phyloP scores from a whole-genome alignment of 441 rosid species.

The Populus trichocarpa region DNA sequence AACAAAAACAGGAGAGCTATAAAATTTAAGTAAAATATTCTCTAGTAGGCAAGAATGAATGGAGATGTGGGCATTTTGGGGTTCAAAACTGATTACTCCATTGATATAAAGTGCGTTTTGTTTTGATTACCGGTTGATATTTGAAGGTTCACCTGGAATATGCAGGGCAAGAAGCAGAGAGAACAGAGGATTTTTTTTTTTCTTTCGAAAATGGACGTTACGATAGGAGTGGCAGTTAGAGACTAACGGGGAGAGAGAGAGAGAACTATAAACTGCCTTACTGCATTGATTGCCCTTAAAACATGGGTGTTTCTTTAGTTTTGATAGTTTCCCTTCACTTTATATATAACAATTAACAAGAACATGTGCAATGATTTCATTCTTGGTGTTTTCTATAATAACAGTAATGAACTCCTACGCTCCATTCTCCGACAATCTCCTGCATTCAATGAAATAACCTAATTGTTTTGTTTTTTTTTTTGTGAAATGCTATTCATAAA shows the following conservation, averaged over 20 bases:
- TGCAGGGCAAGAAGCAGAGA: conserved; percentile 15
- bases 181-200: not conserved
- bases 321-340: too few relatives aligned
- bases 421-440: too few relatives aligned
- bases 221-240: conserved; percentile 18
- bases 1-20: conserved; percentile 14
- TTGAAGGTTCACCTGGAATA: conserved; percentile 13
- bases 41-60: not conserved
- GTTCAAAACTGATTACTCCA: not conserved
- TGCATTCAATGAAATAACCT: too few relatives aligned
- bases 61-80: too few relatives aligned
- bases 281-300: conserved; percentile 17
- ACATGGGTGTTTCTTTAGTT: not conserved
- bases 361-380: too few relatives aligned
- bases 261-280: not conserved
- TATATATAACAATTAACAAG: too few relatives aligned
- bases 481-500: too few relatives aligned
- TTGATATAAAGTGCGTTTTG: not conserved
- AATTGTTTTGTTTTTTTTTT: too few relatives aligned
- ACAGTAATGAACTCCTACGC: too few relatives aligned
- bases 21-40: not conserved
- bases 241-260: conserved; percentile 12
- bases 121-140: not conserved
- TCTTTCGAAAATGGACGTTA: conserved; percentile 13
- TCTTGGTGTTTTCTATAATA: too few relatives aligned